phyloP scores from a whole-genome alignment of 1,284 basidiomycete genomes.

The Tetrapyrgos nigripes region DNA sequence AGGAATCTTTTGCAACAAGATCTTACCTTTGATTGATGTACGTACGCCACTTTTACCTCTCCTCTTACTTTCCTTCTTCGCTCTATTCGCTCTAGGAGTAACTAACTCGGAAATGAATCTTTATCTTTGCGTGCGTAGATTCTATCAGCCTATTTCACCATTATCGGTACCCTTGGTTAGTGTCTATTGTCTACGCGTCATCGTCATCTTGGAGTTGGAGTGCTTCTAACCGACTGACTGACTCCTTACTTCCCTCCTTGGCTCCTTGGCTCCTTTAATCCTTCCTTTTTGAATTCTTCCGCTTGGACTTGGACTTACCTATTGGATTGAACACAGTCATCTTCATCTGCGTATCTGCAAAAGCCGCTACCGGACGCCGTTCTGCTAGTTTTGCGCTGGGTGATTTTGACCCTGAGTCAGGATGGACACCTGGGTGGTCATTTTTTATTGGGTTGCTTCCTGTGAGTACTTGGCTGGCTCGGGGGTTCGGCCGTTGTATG shows the following conservation, averaged over 20 bases:
- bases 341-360: constrained; percentile 52
- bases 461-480: constrained; percentile 38
- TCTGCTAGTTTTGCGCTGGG: constrained; percentile 53
- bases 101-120: not conserved
- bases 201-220: not conserved
- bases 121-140: constrained; percentile 36
- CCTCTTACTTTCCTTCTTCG: not conserved
- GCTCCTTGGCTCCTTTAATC: too few species aligned
- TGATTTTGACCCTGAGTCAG: constrained; percentile 55
- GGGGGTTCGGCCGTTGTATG: not conserved
- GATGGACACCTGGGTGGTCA: constrained; percentile 63
- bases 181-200: too few species aligned
- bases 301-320: too few species aligned
- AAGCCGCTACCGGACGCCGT: constrained; percentile 54
- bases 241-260: not conserved
- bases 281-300: too few species aligned
- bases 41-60: constrained; percentile 14
- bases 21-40: constrained; percentile 57
- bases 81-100: not conserved
- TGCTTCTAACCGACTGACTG: not conserved
- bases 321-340: too few species aligned
- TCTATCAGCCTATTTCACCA: constrained; percentile 58
- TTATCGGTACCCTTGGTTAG: constrained; percentile 52
- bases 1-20: constrained; percentile 54
- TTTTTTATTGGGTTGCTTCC: constrained; percentile 63